Conservation (phyloP, 441 rosid species). For the Erysimum pusillum region DNA sequence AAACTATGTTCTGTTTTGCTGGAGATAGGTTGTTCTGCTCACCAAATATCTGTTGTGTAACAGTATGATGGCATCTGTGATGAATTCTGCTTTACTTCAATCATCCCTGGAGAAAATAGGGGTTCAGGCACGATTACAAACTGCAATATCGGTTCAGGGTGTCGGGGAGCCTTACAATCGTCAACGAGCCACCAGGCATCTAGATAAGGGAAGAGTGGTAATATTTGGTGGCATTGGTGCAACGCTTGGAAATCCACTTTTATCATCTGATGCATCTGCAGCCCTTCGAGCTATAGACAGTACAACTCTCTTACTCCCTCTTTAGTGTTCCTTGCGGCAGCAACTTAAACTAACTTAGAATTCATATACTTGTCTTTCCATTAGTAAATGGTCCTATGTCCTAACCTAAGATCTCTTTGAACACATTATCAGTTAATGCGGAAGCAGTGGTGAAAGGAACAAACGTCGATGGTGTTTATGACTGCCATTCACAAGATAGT, state of each 20-base stretch:
- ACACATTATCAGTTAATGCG: constrained; percentile 61
- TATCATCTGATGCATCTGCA: constrained; percentile 91
- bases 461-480: constrained; percentile 74
- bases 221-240: constrained; percentile 94
- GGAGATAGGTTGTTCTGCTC: constrained; percentile 32
- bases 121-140: constrained; percentile 83
- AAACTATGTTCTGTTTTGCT: not conserved
- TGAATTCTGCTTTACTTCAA: constrained; percentile 90
- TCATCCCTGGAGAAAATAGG: constrained; percentile 87
- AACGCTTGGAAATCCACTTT: constrained; percentile 80
- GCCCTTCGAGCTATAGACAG: constrained; percentile 83
- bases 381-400: not conserved
- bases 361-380: not conserved
- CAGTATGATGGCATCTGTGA: constrained; percentile 98
- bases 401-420: constrained; percentile 2
- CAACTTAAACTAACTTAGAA: constrained; percentile 6
- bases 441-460: constrained; percentile 78
- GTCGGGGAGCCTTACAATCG: constrained; percentile 86
- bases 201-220: constrained; percentile 95
- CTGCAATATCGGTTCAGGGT: constrained; percentile 73
- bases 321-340: not conserved
- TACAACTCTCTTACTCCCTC: constrained; percentile 40
- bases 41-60: constrained; percentile 30
- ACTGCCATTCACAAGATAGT: constrained; percentile 71
- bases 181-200: constrained; percentile 84